Evolutionary conservation across 75 land plant species (phyloP).

Genomic region (Picea glauca): DNA sequence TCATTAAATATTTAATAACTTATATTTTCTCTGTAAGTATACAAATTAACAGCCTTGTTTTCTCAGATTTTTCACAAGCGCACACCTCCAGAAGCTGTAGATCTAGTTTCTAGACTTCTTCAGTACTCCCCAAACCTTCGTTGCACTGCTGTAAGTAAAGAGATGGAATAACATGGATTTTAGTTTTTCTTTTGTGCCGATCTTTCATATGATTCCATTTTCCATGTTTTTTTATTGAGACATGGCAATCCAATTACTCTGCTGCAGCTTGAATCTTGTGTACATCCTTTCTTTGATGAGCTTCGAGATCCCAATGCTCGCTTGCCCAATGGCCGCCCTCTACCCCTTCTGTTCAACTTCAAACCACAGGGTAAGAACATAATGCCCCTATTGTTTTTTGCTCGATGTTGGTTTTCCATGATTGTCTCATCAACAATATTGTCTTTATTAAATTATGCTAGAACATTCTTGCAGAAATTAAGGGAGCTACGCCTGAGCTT

Average conservation of each 20-base stretch:
- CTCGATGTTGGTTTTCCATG: neutral
- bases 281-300: conserved; percentile 56
- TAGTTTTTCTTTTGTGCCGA: too few species aligned
- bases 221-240: too few species aligned
- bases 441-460: too few species aligned
- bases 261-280: conserved; percentile 73
- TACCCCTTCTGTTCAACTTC: conserved; percentile 85
- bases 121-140: conserved; percentile 86
- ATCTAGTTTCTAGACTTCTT: conserved; percentile 75
- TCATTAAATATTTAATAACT: too few species aligned
- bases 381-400: neutral
- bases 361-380: conserved; percentile 53
- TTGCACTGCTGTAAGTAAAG: conserved; percentile 64
- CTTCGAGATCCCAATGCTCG: conserved; percentile 32
- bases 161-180: too few species aligned
- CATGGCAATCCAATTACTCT: too few species aligned
- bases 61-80: conserved; percentile 57
- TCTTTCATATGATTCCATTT: too few species aligned
- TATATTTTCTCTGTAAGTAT: too few species aligned
- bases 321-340: conserved; percentile 50
- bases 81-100: conserved; percentile 78
- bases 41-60: too few species aligned
- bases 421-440: neutral
- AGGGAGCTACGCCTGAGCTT: conserved; percentile 54
- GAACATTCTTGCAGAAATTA: conserved; percentile 38